Evolutionary conservation across 1,284 basidiomycete genomes (phyloP).

Genomic region (Afroboletus lepidellus): DNA sequence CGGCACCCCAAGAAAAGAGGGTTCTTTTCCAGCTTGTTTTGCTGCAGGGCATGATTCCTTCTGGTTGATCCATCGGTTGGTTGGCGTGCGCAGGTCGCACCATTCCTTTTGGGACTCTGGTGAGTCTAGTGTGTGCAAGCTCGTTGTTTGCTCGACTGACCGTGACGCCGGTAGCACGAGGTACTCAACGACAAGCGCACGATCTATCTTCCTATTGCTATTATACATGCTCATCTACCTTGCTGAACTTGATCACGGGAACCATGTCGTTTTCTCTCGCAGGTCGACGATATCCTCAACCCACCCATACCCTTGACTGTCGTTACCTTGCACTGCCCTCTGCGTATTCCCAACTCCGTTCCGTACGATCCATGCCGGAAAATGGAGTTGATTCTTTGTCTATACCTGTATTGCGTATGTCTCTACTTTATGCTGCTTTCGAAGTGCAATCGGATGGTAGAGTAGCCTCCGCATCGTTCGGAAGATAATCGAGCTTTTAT

Average conservation of each 20-base stretch:
- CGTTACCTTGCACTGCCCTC: constrained; percentile 23
- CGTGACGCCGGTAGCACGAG: constrained; percentile 18
- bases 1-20: constrained; percentile 37
- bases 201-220: constrained; percentile 35
- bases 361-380: constrained; percentile 6
- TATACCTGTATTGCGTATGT: constrained; percentile 34
- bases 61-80: constrained; percentile 23
- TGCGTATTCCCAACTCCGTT: constrained; percentile 14
- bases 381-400: constrained; percentile 23
- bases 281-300: constrained; percentile 32
- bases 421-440: constrained; percentile 34
- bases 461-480: constrained; percentile 7
- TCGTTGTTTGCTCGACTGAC: constrained; percentile 2
- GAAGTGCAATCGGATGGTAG: constrained; percentile 10
- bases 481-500: constrained; percentile 30
- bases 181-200: constrained; percentile 32
- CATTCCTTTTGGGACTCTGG: constrained; percentile 25
- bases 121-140: constrained; percentile 7
- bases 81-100: constrained; percentile 31
- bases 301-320: constrained; percentile 31
- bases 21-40: constrained; percentile 30
- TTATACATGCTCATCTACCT: constrained; percentile 35
- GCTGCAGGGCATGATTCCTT: constrained; percentile 31
- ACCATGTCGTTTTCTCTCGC: constrained; percentile 31
- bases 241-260: constrained; percentile 31